Percentiles rank a stretch among this genome's conserved stretches.
These are phyloP conservation scores for Chrysoporthe puriensis DNA, from an alignment of 2,329 filamentous ascomycete species.

Conservation along the genomic window DNA sequence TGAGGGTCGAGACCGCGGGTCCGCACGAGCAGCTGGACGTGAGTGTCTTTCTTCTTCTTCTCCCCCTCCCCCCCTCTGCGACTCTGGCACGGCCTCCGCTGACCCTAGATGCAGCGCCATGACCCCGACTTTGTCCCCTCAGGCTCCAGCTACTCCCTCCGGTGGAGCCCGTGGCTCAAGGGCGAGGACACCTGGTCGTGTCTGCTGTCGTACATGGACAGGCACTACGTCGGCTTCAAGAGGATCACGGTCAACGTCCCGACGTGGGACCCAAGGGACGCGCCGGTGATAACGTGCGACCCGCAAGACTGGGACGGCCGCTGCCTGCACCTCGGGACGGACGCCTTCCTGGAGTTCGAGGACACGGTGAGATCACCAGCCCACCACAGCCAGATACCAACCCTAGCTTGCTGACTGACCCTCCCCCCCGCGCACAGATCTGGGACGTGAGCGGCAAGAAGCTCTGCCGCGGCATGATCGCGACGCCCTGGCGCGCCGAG, in stretches of 20 bases:
- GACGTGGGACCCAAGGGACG: conserved; percentile 42
- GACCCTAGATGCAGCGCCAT: conserved; percentile 7
- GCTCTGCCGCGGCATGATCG: conserved; percentile 57
- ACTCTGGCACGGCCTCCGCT: no score
- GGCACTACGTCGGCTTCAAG: conserved; percentile 60
- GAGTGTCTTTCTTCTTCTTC: conserved; percentile 29
- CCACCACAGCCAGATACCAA: neutral
- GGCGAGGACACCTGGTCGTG: conserved; percentile 42
- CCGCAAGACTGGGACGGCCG: conserved; percentile 49
- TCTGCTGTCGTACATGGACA: conserved; percentile 54
- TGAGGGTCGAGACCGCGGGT: conserved; percentile 51
- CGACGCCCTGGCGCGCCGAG: conserved; percentile 53
- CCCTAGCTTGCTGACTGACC: neutral
- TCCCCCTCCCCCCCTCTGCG: neutral
- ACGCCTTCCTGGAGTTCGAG: conserved; percentile 62
- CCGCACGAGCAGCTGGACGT: conserved; percentile 46
- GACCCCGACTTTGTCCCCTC: conserved; percentile 55
- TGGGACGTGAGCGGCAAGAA: conserved; percentile 44
- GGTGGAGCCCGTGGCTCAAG: conserved; percentile 58
- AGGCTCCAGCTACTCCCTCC: conserved; percentile 54
- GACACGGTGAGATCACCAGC: conserved; percentile 46
- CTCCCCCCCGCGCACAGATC: conserved; percentile 43
- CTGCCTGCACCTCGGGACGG: conserved; percentile 54
- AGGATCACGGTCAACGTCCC: conserved; percentile 45
- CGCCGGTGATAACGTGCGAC: conserved; percentile 43